Base-by-base conservation (phyloP, 345 rosid genomes). In the Moricandia arvensis region DNA sequence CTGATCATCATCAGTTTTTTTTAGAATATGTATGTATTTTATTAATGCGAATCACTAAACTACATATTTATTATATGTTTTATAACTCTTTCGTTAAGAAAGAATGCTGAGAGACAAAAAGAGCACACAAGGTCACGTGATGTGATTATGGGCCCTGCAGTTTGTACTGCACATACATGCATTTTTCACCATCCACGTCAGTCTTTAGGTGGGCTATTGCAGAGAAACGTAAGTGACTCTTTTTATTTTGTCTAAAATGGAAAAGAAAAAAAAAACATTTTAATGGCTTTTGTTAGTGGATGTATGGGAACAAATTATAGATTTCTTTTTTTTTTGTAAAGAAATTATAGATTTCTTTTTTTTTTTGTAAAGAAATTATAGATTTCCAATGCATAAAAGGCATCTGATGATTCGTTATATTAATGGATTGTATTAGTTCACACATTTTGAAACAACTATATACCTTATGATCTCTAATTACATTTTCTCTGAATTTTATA, bases 71-170 rank as follows among this genome's bases (percentile, higher is more conserved):
- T 26, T 27, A 57, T 57, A 33, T 6, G 10, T 57, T 57, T 57
- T 26, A n/a, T 13, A 4, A 15, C 26, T 17, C 11, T 59, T 34
- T 21, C 7, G 59, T 13, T 2, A 16, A 49, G 16, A 49, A 15
- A 49, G 57, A 49, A 47, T 63, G 41, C 58, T n/a, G 55, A 69
- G 71, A 69, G 80, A 70, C 71, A 70, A 33, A 24, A 57, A 70
- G 75, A 63, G 75, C 59, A 76, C 57, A 69, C 66, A 63, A 69
- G 35, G 30, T 76, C 75, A 70, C 66, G 66, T 76, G 80, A 29
- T 70, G 5, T 70, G 60, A 57, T 62, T 31, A 70, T 76, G 75
- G 80, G 80, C 59, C 59, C 71, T 69, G 65, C 71, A 69, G 4
- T 69, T 60, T 34, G 69, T 75, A 68, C 68, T 76, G 69, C 70